Percentiles rank a stretch among this genome's conserved stretches.
These are phyloP conservation scores for Cantharellus cinnabarinus DNA, from an alignment of 768 basidiomycete genomes.

Conservation along the genomic window DNA sequence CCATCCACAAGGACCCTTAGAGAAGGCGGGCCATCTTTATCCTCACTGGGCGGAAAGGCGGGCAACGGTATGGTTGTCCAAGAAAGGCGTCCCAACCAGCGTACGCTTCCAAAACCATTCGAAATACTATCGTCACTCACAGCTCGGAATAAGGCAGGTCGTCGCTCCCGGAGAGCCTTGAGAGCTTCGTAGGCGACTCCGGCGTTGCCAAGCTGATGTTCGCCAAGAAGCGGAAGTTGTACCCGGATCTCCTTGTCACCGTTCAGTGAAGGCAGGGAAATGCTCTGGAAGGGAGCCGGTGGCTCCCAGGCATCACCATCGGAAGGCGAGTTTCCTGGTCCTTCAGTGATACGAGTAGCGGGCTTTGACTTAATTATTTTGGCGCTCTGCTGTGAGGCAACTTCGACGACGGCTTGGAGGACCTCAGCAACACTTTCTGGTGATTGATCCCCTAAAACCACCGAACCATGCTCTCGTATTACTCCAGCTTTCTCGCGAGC, in stretches of 20 bases:
- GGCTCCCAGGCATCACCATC: background rate
- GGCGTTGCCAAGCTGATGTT: constrained; percentile 76
- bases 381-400: constrained; percentile 25
- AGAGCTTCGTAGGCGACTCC: constrained; percentile 43
- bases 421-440: constrained; percentile 20
- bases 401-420: constrained; percentile 20
- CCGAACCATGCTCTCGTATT: constrained; percentile 35
- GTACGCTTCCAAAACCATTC: constrained; percentile 34
- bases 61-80: constrained; percentile 26
- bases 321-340: background rate
- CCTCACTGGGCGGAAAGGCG: constrained; percentile 16
- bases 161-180: constrained; percentile 22
- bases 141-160: constrained; percentile 10
- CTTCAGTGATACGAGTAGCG: background rate
- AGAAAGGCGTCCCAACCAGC: constrained; percentile 73
- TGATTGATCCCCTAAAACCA: constrained; percentile 44
- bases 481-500: constrained; percentile 72
- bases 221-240: constrained; percentile 48
- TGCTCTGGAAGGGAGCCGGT: background rate
- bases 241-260: constrained; percentile 9
- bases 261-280: background rate
- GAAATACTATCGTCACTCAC: constrained; percentile 32
- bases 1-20: constrained; percentile 62
- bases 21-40: constrained; percentile 6
- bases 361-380: constrained; percentile 26